Percentiles rank a stretch among this genome's conserved stretches.
These are phyloP conservation scores for Russula vinacea DNA, from an alignment of 768 basidiomycete genomes.

Conservation along the genomic window DNA sequence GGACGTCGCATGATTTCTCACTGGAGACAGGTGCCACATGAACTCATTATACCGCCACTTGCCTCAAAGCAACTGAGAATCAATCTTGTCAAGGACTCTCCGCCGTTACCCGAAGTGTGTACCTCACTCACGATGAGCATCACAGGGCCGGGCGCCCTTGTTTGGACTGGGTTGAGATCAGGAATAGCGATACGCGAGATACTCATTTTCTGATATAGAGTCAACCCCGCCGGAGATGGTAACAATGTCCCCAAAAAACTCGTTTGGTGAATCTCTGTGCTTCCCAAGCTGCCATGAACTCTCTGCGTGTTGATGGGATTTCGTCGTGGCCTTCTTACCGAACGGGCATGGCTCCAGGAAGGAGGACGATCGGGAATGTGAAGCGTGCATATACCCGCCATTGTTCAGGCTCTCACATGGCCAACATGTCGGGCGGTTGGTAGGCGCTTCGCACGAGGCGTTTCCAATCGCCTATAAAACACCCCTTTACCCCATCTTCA, in stretches of 20 bases:
- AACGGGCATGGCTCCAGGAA: constrained; percentile 14
- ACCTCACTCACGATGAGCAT: background rate
- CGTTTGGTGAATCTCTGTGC: constrained; percentile 16
- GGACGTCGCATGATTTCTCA: constrained; percentile 2
- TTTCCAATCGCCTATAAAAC: constrained; percentile 24
- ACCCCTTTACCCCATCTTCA: constrained; percentile 22
- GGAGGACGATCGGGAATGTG: constrained; percentile 8
- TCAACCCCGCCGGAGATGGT: constrained; percentile 14
- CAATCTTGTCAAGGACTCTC: constrained; percentile 6
- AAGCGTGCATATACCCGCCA: too few species aligned
- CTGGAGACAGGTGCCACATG: background rate
- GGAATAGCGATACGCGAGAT: constrained; percentile 14
- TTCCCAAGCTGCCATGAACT: constrained; percentile 13
- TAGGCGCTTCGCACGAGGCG: constrained; percentile 20
- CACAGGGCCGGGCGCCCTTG: constrained; percentile 7
- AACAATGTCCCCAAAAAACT: background rate
- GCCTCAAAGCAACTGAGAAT: background rate
- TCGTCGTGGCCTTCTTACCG: constrained; percentile 11
- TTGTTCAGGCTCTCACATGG: background rate
- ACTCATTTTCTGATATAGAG: constrained; percentile 14
- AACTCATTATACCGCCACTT: background rate
- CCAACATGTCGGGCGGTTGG: background rate
- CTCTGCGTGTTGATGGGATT: constrained; percentile 24
- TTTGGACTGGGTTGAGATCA: constrained; percentile 19
- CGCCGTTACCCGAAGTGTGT: constrained; percentile 6